Conservation (phyloP, 768 basidiomycete species). For the Coprinellus aureogranulatus region DNA sequence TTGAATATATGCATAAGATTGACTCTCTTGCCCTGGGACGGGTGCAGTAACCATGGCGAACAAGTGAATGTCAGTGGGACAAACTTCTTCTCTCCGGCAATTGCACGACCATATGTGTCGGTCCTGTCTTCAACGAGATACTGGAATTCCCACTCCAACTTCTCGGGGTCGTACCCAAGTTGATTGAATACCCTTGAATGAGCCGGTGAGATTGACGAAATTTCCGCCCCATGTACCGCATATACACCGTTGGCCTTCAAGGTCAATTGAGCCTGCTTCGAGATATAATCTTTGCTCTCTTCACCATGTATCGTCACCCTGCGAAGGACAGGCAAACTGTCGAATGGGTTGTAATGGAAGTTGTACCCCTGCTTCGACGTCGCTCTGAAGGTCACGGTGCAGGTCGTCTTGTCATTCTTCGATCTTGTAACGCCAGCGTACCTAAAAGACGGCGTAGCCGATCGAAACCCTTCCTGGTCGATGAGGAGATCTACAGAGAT, state of each 20-base stretch:
- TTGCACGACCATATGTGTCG: slow-evolving; percentile 41
- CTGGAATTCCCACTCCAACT: slow-evolving; percentile 73
- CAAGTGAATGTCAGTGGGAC: slow-evolving; percentile 76
- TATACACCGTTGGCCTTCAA: slow-evolving; percentile 76
- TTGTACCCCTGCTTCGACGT: slow-evolving; percentile 52
- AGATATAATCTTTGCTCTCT: slow-evolving; percentile 70
- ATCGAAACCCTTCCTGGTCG: slow-evolving; percentile 82
- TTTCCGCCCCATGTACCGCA: slow-evolving; percentile 66
- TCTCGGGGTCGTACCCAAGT: slow-evolving; percentile 24
- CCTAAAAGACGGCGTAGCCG: slow-evolving; percentile 55
- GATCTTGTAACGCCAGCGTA: slow-evolving; percentile 49
- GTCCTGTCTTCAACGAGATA: slow-evolving; percentile 69
- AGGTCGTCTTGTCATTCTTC: slow-evolving; percentile 29
- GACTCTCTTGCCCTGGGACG: slow-evolving; percentile 62
- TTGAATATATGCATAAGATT: slow-evolving; percentile 68
- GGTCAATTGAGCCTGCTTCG: slow-evolving; percentile 68
- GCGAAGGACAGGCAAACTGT: slow-evolving; percentile 64
- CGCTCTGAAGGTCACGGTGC: slow-evolving; percentile 65
- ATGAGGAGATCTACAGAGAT: slow-evolving; percentile 63
- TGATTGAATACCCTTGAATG: slow-evolving; percentile 4
- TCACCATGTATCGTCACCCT: slow-evolving; percentile 66
- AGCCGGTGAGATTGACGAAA: slow-evolving; percentile 25
- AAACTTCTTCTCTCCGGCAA: slow-evolving; percentile 69
- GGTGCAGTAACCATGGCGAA: slow-evolving; percentile 64
- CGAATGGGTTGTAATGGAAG: slow-evolving; percentile 73